phyloP scores from a whole-genome alignment of 495 filamentous ascomycete genomes.

The Lasiosphaeriaceae sp. region DNA sequence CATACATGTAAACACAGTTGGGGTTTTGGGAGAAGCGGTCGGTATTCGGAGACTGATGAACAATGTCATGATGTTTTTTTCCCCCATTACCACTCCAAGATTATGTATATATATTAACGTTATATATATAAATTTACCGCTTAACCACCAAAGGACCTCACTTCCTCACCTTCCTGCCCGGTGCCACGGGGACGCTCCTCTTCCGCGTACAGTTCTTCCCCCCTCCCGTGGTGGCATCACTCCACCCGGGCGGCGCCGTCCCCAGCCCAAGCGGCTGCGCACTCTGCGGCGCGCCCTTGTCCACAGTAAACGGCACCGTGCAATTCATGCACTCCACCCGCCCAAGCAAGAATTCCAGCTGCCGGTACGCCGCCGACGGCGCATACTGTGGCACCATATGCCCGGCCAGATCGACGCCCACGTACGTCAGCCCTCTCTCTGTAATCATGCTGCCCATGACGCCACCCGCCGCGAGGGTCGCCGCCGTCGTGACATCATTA shows the following conservation, averaged over 20 bases:
- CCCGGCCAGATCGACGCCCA: slow-evolving; percentile 54
- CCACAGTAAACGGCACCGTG: slow-evolving; percentile 29
- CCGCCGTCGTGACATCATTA: slow-evolving; percentile 39
- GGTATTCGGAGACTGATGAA: no score
- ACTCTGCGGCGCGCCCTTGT: slow-evolving; percentile 17
- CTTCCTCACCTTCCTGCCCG: neutral
- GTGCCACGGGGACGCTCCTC: neutral
- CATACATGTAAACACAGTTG: no score
- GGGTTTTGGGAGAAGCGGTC: no score
- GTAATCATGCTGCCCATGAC: slow-evolving; percentile 58
- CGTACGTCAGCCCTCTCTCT: slow-evolving; percentile 68
- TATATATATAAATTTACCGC: no score
- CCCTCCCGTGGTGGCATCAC: neutral
- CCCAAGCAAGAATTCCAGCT: slow-evolving; percentile 65
- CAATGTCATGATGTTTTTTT: no score
- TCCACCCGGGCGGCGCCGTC: slow-evolving; percentile 29
- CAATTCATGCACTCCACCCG: slow-evolving; percentile 44
- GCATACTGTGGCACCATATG: slow-evolving; percentile 66
- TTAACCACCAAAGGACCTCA: no score
- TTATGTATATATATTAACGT: no score
- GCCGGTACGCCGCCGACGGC: slow-evolving; percentile 60
- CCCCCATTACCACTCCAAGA: no score
- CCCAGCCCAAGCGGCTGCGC: slow-evolving; percentile 21
- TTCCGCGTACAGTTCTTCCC: neutral
- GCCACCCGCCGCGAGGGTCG: slow-evolving; percentile 46